Percentiles rank a stretch among this genome's conserved stretches.
phyloP scores from a whole-genome alignment of 2,329 filamentous ascomycete species.

The Biscogniauxia marginata region DNA sequence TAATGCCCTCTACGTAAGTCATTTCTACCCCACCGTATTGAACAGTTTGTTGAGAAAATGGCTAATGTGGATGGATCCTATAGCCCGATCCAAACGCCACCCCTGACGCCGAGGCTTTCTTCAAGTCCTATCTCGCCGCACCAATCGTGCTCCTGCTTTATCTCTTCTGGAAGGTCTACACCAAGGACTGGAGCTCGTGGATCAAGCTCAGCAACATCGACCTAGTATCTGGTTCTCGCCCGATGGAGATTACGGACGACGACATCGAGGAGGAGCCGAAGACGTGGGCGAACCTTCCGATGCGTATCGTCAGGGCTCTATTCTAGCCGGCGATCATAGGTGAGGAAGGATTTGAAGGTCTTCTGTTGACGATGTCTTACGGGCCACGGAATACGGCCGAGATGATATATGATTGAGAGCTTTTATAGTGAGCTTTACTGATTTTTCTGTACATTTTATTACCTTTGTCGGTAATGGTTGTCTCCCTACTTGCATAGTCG shows the following conservation, averaged over 20 bases:
- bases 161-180: slow-evolving; percentile 63
- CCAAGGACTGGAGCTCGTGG: slow-evolving; percentile 53
- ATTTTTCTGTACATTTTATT: background rate
- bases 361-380: background rate
- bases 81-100: slow-evolving; percentile 35
- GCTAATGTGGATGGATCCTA: slow-evolving; percentile 10
- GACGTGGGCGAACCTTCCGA: slow-evolving; percentile 37
- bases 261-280: slow-evolving; percentile 26
- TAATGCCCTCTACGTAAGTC: slow-evolving; percentile 56
- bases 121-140: slow-evolving; percentile 56
- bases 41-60: no score
- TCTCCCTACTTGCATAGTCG: background rate
- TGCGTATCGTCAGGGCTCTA: slow-evolving; percentile 34
- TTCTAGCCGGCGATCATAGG: slow-evolving; percentile 28
- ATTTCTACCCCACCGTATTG: no score
- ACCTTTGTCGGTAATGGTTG: background rate
- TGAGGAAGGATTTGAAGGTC: background rate
- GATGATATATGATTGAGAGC: background rate
- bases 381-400: background rate
- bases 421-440: background rate
- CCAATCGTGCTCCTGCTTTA: slow-evolving; percentile 59
- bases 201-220: slow-evolving; percentile 60
- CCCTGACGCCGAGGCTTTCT: slow-evolving; percentile 51
- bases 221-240: slow-evolving; percentile 56
- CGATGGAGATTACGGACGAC: slow-evolving; percentile 50